These are phyloP conservation scores for Fraxinus floribunda DNA, from an alignment of 305 asterid species.

Conservation along the genomic window DNA sequence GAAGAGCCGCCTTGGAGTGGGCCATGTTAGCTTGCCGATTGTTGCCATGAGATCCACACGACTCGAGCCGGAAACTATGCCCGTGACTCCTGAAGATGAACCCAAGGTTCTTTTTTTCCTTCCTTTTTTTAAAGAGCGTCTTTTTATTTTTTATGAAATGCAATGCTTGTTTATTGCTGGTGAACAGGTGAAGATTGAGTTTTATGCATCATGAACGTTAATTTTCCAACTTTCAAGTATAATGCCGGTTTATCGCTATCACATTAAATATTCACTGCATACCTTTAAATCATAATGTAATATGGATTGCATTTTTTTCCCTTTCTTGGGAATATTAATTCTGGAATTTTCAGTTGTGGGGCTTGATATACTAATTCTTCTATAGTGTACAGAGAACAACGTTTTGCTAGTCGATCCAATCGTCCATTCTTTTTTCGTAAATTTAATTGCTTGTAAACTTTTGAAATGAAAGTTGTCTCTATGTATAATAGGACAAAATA, in stretches of 20 bases:
- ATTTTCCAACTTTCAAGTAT: not conserved
- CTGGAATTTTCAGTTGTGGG: not conserved
- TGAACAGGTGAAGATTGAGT: not conserved
- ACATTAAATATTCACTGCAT: not conserved
- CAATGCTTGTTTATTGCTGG: slow-evolving; percentile 18
- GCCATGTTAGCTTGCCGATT: slow-evolving; percentile 43
- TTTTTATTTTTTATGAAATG: not conserved
- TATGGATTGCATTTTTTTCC: not conserved
- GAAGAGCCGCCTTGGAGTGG: slow-evolving; percentile 30
- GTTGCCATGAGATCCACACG: slow-evolving; percentile 49
- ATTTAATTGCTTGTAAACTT: slow-evolving; percentile 3
- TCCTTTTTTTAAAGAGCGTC: not conserved
- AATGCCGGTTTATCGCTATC: not conserved
- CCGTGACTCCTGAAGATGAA: slow-evolving; percentile 60
- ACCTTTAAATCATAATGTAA: not conserved
- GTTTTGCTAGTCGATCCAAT: not conserved
- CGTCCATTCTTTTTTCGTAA: not conserved
- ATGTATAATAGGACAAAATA: not conserved
- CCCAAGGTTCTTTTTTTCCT: slow-evolving; percentile 37
- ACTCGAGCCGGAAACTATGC: slow-evolving; percentile 44
- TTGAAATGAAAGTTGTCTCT: not conserved
- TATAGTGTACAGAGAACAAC: not conserved
- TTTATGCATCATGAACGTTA: not conserved
- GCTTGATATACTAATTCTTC: not conserved
- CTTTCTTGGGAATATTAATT: not conserved